Conservation (phyloP, 257 asterid species). For the Ajuga chamaepitys region DNA sequence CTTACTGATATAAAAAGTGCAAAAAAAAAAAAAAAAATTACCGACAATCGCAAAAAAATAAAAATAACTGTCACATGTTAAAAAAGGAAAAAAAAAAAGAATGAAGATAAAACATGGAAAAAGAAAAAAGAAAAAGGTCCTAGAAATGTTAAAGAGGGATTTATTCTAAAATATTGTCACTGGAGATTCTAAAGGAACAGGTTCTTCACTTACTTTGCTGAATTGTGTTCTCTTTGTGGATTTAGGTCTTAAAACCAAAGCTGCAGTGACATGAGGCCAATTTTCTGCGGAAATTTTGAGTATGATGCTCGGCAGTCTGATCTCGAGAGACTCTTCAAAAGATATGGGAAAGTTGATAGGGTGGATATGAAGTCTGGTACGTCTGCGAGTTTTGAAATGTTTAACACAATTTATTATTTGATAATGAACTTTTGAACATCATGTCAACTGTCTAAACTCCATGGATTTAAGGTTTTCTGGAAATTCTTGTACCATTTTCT, state of each 20-base stretch:
- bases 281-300: conserved; percentile 79
- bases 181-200: neutral
- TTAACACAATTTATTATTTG: too few relatives aligned
- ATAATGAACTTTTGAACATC: too few relatives aligned
- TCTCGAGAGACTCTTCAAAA: conserved; percentile 65
- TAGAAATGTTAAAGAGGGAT: too few relatives aligned
- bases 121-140: too few relatives aligned
- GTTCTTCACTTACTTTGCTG: neutral
- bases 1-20: too few relatives aligned
- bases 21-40: too few relatives aligned
- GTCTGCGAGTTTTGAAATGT: too few relatives aligned
- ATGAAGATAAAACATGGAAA: too few relatives aligned
- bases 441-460: too few relatives aligned
- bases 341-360: conserved; percentile 71
- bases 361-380: conserved; percentile 86
- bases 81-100: too few relatives aligned
- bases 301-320: conserved; percentile 78
- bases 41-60: too few relatives aligned
- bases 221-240: neutral
- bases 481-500: neutral
- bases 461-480: neutral
- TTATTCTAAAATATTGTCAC: neutral
- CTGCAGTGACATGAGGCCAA: conserved; percentile 52
- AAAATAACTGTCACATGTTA: too few relatives aligned
- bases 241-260: conserved; percentile 14